Conservation (phyloP, 2,329 filamentous ascomycete species). For the Leptographium wingfieldii region DNA sequence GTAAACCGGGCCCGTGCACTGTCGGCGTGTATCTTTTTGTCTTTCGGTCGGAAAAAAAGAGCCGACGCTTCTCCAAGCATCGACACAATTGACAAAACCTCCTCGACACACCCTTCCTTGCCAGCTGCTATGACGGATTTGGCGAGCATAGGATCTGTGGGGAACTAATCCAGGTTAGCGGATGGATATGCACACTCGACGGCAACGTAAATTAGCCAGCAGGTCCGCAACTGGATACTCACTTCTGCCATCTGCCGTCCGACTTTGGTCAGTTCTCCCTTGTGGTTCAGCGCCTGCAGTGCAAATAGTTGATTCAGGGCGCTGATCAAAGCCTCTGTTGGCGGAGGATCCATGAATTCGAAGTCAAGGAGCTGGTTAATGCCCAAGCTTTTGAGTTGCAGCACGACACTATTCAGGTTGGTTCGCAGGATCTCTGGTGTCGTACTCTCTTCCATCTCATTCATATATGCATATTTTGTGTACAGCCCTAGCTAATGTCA, state of each 20-base stretch:
- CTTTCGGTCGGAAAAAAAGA: conserved; percentile 88
- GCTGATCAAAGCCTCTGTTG: conserved; percentile 77
- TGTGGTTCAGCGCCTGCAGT: conserved; percentile 76
- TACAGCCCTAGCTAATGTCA: conserved; percentile 41
- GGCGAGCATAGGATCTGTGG: conserved; percentile 67
- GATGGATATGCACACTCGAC: neutral
- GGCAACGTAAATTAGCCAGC: neutral
- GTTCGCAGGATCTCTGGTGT: conserved; percentile 89
- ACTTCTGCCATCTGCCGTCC: conserved; percentile 83
- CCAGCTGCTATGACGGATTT: conserved; percentile 82
- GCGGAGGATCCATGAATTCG: conserved; percentile 90
- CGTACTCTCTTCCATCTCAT: conserved; percentile 85
- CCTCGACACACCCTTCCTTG: conserved; percentile 84
- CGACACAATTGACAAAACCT: conserved; percentile 83
- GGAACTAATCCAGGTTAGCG: conserved; percentile 7
- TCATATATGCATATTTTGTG: conserved; percentile 87
- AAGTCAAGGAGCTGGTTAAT: conserved; percentile 90
- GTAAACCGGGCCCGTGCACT: conserved; percentile 82
- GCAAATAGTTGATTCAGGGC: conserved; percentile 87
- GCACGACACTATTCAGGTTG: conserved; percentile 71
- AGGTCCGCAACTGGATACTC: neutral
- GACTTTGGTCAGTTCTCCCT: conserved; percentile 77
- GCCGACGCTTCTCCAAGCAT: conserved; percentile 84
- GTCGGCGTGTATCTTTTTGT: conserved; percentile 95
- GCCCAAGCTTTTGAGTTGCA: conserved; percentile 78